Evolutionary conservation across 164 flowering plant genomes (phyloP).

Genomic region (Dillenia turbinata): DNA sequence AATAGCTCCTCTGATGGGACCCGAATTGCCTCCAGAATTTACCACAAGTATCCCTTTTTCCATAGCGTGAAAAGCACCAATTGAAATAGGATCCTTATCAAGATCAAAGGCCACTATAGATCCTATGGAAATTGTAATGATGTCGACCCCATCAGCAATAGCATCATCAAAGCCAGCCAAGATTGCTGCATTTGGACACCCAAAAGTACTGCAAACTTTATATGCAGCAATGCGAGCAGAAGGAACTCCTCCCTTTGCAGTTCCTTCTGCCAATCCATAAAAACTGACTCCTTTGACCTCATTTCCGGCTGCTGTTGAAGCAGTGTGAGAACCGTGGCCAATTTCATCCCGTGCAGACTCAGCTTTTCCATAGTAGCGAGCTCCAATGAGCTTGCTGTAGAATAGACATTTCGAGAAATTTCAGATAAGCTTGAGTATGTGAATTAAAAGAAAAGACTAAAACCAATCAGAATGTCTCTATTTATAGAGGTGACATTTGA

Average conservation of each 20-base stretch:
- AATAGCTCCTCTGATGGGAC: neutral
- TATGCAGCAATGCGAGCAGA: slow-evolving; percentile 33
- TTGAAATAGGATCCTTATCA: slow-evolving; percentile 3
- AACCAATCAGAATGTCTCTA: no score
- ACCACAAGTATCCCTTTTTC: no score
- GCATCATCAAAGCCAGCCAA: slow-evolving; percentile 38
- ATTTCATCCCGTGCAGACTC: slow-evolving; percentile 14
- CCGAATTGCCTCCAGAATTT: no score
- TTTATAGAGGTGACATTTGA: no score
- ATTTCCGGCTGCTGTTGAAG: slow-evolving; percentile 37
- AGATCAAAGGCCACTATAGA: neutral
- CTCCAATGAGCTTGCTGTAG: slow-evolving; percentile 28
- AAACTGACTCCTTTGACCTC: slow-evolving; percentile 17
- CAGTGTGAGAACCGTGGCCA: slow-evolving; percentile 41
- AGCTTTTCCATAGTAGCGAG: slow-evolving; percentile 7
- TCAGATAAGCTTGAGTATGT: slow-evolving; percentile 9
- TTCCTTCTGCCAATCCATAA: slow-evolving; percentile 27
- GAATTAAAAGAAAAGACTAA: no score
- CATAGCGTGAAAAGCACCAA: no score
- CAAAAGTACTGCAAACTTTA: slow-evolving; percentile 11
- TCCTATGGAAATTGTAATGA: slow-evolving; percentile 21
- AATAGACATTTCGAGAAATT: slow-evolving; percentile 18
- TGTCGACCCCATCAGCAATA: slow-evolving; percentile 39
- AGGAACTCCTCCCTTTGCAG: slow-evolving; percentile 41
- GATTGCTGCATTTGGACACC: neutral